Evolutionary conservation across 768 basidiomycete genomes (phyloP).

Genomic region (Suillus placidus): DNA sequence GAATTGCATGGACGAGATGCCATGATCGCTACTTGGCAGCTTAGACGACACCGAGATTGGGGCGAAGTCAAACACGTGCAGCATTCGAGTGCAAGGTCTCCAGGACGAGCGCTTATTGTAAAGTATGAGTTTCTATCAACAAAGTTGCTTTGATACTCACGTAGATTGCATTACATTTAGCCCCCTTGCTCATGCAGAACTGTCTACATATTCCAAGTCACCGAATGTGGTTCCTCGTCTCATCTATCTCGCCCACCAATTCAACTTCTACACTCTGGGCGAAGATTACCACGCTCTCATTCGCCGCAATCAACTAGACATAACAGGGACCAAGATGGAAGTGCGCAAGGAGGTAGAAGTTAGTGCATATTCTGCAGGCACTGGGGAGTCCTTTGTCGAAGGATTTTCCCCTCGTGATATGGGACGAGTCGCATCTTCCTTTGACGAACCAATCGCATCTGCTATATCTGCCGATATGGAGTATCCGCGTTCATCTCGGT

Average conservation of each 20-base stretch:
- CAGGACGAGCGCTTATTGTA: constrained; percentile 10
- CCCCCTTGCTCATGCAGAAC: constrained; percentile 78
- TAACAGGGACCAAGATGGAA: constrained; percentile 60
- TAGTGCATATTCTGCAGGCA: constrained; percentile 47
- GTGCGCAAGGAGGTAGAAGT: constrained; percentile 76
- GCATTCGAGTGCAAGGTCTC: constrained; percentile 13
- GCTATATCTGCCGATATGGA: constrained; percentile 70
- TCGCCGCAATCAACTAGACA: constrained; percentile 61
- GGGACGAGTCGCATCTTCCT: constrained; percentile 45
- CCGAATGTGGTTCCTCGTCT: constrained; percentile 65
- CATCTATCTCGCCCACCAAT: constrained; percentile 85
- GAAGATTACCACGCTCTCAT: constrained; percentile 83
- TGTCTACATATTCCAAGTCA: constrained; percentile 70
- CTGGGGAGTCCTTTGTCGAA: constrained; percentile 55
- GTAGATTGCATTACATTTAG: constrained; percentile 34
- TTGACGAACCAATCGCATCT: constrained; percentile 78
- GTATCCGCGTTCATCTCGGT: constrained; percentile 39
- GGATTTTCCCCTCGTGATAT: constrained; percentile 50
- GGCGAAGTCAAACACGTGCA: constrained; percentile 47
- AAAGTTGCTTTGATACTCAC: constrained; percentile 16
- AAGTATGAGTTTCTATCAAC: constrained; percentile 4
- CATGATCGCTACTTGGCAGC: constrained; percentile 66
- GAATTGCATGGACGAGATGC: constrained; percentile 42
- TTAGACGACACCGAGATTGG: constrained; percentile 56
- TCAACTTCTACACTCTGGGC: constrained; percentile 75